These are phyloP conservation scores for Umbelopsis isabellina DNA, from an alignment of 192 early-diverging fungal species.

Conservation along the genomic window DNA sequence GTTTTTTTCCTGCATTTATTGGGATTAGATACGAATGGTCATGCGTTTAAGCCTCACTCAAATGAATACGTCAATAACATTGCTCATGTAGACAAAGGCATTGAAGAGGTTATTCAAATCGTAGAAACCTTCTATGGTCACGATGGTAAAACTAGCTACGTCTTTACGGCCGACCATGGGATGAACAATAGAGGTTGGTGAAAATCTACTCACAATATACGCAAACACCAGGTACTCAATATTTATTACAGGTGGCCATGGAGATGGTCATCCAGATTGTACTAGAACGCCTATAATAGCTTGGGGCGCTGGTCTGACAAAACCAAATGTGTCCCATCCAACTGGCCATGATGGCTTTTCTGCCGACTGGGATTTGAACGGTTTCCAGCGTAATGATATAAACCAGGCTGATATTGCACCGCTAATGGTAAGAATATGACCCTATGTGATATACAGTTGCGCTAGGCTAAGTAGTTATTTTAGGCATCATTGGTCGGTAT, in stretches of 20 bases:
- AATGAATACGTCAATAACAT: constrained; percentile 90
- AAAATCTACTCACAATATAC: too few relatives aligned
- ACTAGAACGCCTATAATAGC: constrained; percentile 92
- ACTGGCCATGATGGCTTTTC: constrained; percentile 82
- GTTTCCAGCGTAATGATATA: constrained; percentile 77
- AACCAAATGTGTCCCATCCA: constrained; percentile 54
- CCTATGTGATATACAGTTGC: not conserved
- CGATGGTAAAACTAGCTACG: constrained; percentile 83
- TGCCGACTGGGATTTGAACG: constrained; percentile 66
- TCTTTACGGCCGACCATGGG: constrained; percentile 97
- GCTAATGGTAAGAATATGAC: constrained; percentile 69
- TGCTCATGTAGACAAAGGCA: constrained; percentile 75
- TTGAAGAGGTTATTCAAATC: constrained; percentile 68
- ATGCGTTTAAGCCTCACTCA: constrained; percentile 83
- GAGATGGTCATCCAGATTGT: constrained; percentile 95
- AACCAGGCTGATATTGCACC: constrained; percentile 96
- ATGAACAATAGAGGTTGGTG: constrained; percentile 85
- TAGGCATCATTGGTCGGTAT: constrained; percentile 85
- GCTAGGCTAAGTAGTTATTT: not conserved
- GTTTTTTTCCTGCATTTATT: constrained; percentile 96
- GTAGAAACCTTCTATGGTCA: constrained; percentile 76
- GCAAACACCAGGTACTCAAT: not conserved
- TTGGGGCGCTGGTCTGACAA: constrained; percentile 91
- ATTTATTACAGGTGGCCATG: constrained; percentile 69
- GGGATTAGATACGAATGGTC: constrained; percentile 95